Evolutionary conservation across 208 protist genomes (phyloP).

Genomic region (Trypanosoma avium): DNA sequence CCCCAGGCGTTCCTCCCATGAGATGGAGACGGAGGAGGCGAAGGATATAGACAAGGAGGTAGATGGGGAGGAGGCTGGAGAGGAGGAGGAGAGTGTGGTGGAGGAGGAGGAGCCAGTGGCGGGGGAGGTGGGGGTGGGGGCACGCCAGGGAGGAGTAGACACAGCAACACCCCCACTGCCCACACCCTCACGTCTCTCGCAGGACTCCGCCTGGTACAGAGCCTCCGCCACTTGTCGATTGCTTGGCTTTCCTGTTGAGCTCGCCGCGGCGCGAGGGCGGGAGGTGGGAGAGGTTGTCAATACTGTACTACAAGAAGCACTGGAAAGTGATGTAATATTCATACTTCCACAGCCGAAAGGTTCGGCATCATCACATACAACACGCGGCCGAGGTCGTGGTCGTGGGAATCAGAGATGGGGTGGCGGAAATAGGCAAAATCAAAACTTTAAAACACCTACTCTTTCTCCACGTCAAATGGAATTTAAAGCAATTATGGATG

Average conservation of each 20-base stretch:
- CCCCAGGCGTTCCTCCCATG: neutral
- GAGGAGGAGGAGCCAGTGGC: slow-evolving; percentile 28
- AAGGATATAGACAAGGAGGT: neutral
- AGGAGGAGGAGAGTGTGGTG: slow-evolving; percentile 13
- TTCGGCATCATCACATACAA: slow-evolving; percentile 7
- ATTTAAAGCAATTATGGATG: slow-evolving; percentile 68
- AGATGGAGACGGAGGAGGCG: neutral
- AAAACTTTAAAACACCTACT: slow-evolving; percentile 1
- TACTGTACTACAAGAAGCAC: slow-evolving; percentile 59
- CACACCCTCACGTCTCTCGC: no score
- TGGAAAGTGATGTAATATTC: slow-evolving; percentile 80
- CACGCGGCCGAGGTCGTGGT: slow-evolving; percentile 1
- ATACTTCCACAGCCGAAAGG: slow-evolving; percentile 31
- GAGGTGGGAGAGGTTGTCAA: slow-evolving; percentile 47
- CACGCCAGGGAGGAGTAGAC: no score
- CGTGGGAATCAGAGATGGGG: slow-evolving; percentile 9
- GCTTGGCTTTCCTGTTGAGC: slow-evolving; percentile 83
- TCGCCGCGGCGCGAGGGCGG: slow-evolving; percentile 58
- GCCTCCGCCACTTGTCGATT: slow-evolving; percentile 78
- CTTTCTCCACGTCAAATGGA: slow-evolving; percentile 71
- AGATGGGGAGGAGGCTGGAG: slow-evolving; percentile 3
- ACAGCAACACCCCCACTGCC: no score
- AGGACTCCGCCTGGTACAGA: slow-evolving; percentile 32
- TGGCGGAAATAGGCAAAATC: slow-evolving; percentile 3
- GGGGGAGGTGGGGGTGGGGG: neutral